These are phyloP conservation scores for Forsythia suspensa DNA, from an alignment of 257 asterid genomes.

Conservation along the genomic window DNA sequence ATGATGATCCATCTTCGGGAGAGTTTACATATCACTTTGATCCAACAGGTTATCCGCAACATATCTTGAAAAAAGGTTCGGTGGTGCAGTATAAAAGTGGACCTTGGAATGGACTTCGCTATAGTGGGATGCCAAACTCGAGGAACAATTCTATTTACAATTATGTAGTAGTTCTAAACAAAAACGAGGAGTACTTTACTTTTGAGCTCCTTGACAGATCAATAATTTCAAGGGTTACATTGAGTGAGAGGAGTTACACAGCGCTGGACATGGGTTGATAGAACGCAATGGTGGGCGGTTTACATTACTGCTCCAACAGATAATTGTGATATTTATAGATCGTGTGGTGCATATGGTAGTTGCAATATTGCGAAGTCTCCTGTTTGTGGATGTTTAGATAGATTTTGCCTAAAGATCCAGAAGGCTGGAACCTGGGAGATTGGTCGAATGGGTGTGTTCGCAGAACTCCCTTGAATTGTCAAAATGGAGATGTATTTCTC, in stretches of 20 bases:
- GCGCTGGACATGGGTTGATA: slow-evolving; percentile 20
- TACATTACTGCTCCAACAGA: slow-evolving; percentile 21
- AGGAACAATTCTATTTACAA: background rate
- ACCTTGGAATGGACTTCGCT: slow-evolving; percentile 52
- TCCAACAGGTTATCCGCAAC: slow-evolving; percentile 37
- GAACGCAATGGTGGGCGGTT: slow-evolving; percentile 21
- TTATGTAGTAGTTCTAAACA: slow-evolving; percentile 1
- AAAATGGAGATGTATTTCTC: slow-evolving; percentile 23
- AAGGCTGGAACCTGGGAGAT: slow-evolving; percentile 24
- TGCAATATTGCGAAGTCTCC: slow-evolving; percentile 31
- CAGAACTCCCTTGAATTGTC: slow-evolving; percentile 28
- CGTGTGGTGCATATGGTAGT: slow-evolving; percentile 33
- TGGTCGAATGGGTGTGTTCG: slow-evolving; percentile 36
- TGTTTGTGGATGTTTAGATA: slow-evolving; percentile 30
- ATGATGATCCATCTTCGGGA: slow-evolving; percentile 43
- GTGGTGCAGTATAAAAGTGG: slow-evolving; percentile 27
- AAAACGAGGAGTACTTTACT: slow-evolving; percentile 25
- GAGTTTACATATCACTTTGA: slow-evolving; percentile 24
- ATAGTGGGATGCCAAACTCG: slow-evolving; percentile 32
- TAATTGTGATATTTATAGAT: slow-evolving; percentile 31
- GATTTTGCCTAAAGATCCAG: slow-evolving; percentile 18
- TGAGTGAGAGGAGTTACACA: slow-evolving; percentile 12
- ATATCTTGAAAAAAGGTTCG: background rate
- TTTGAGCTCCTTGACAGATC: slow-evolving; percentile 22
- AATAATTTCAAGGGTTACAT: slow-evolving; percentile 19